phyloP scores from a whole-genome alignment of 345 rosid species.

The Acer yangbiense region DNA sequence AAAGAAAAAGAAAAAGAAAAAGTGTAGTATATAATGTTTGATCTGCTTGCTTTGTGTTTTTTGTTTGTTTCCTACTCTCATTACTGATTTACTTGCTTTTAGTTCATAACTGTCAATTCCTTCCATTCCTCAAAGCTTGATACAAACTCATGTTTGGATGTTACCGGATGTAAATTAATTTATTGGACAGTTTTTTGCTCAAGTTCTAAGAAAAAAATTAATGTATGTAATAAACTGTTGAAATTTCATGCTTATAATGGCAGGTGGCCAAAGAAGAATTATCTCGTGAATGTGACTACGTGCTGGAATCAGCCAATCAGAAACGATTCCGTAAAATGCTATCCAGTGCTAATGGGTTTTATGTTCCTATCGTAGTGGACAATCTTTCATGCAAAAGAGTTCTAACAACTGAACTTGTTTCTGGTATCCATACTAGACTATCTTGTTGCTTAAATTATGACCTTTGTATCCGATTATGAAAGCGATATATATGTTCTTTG shows the following conservation, averaged over 20 bases:
- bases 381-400: constrained; percentile 80
- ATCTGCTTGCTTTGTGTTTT: not conserved
- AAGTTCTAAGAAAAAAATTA: not conserved
- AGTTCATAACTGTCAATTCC: not conserved
- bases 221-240: not conserved
- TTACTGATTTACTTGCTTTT: not conserved
- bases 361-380: constrained; percentile 81
- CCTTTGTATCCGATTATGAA: not conserved
- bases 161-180: not conserved
- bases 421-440: constrained; percentile 47
- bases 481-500: not conserved
- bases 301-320: constrained; percentile 82
- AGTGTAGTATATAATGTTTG: not conserved
- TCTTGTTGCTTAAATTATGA: constrained; percentile 14
- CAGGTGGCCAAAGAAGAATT: constrained; percentile 96
- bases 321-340: constrained; percentile 71
- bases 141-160: not conserved
- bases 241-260: constrained; percentile 24
- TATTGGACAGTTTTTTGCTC: constrained; percentile 1
- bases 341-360: constrained; percentile 54
- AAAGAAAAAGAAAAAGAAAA: not conserved
- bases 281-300: constrained; percentile 92
- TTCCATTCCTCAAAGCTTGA: not conserved
- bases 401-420: constrained; percentile 77
- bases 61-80: not conserved